A percentile compares a stretch with the other conserved stretches of the same genome.
These are phyloP conservation scores for Nasturtium officinale DNA, from an alignment of 345 rosid genomes.

Conservation along the genomic window DNA sequence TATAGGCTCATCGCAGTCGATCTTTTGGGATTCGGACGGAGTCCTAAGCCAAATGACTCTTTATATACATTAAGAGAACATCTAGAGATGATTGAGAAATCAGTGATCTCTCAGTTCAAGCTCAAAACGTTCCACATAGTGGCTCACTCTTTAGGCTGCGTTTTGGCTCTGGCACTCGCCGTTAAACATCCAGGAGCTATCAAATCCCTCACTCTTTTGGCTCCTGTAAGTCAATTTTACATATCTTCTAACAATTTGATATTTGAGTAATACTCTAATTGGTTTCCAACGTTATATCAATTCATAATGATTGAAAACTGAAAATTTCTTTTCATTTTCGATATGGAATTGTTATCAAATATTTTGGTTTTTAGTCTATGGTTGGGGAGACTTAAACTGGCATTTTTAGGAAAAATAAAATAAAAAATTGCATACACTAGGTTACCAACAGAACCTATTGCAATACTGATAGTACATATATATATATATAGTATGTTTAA, in stretches of 20 bases:
- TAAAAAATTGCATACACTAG: background rate
- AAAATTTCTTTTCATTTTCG: background rate
- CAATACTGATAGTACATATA: background rate
- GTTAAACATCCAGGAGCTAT: conserved; percentile 72
- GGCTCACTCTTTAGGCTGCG: conserved; percentile 97
- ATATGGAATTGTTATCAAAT: background rate
- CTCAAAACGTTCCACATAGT: conserved; percentile 89
- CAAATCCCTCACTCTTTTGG: conserved; percentile 83
- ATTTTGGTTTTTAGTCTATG: background rate
- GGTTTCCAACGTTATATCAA: background rate
- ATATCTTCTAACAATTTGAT: background rate
- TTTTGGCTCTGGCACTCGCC: conserved; percentile 89
- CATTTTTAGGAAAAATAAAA: too few relatives aligned
- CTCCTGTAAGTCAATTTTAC: conserved; percentile 64
- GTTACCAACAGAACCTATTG: background rate
- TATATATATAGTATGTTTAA: background rate
- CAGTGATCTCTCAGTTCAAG: conserved; percentile 58
- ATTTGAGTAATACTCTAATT: too few relatives aligned
- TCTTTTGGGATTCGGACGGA: conserved; percentile 85
- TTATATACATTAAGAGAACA: conserved; percentile 91
- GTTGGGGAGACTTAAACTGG: background rate
- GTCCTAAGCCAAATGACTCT: conserved; percentile 92
- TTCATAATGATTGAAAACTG: background rate
- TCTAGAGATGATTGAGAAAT: conserved; percentile 84
- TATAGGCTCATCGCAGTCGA: conserved; percentile 81